A percentile compares a stretch with the other conserved stretches of the same genome.
Evolutionary conservation across 257 asterid species (phyloP).

Genomic region (Primulina huaijiensis): DNA sequence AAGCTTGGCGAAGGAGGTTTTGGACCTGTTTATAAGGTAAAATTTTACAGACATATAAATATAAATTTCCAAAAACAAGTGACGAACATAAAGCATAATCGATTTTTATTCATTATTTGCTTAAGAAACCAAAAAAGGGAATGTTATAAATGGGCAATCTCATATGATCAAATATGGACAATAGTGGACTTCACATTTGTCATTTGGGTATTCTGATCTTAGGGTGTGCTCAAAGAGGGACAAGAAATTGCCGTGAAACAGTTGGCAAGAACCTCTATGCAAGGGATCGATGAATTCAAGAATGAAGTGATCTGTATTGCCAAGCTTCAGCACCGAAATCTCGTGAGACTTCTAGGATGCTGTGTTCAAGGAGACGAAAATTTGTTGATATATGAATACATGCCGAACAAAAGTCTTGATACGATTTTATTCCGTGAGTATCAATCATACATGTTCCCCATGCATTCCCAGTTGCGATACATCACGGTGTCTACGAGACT

Average conservation of each 20-base stretch:
- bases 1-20: conserved; percentile 33
- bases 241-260: conserved; percentile 31
- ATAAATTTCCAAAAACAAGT: neutral
- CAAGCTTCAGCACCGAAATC: conserved; percentile 29
- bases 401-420: conserved; percentile 27
- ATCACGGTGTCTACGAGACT: too few relatives aligned
- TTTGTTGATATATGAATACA: conserved; percentile 24
- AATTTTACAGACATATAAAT: neutral
- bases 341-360: conserved; percentile 28
- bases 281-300: conserved; percentile 31
- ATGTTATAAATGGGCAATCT: neutral
- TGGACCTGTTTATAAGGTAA: conserved; percentile 33
- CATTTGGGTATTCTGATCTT: neutral
- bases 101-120: neutral
- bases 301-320: conserved; percentile 24
- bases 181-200: neutral
- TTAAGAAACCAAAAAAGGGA: too few relatives aligned
- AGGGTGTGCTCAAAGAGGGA: conserved; percentile 26
- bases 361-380: conserved; percentile 20
- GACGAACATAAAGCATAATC: neutral
- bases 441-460: neutral
- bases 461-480: too few relatives aligned
- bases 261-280: conserved; percentile 25
- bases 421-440: conserved; percentile 23
- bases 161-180: neutral